These are phyloP conservation scores for Lepidium didymum DNA, from an alignment of 345 rosid genomes.

Conservation along the genomic window DNA sequence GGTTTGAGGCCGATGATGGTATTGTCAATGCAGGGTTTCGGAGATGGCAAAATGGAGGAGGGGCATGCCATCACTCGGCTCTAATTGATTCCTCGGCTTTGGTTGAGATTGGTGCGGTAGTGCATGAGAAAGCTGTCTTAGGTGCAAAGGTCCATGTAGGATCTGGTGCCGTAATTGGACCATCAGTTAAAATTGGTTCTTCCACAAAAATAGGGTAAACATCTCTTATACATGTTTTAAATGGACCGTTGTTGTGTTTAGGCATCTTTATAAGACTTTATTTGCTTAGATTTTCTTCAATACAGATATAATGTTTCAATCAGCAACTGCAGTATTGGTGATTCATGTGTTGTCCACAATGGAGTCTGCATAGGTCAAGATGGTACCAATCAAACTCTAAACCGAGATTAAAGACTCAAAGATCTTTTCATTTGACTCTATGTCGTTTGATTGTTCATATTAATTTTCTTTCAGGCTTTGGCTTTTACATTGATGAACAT, in stretches of 20 bases:
- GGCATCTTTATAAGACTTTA: background rate
- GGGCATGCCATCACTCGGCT: constrained; percentile 50
- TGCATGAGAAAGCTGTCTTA: constrained; percentile 45
- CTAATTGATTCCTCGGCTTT: constrained; percentile 42
- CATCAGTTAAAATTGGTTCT: constrained; percentile 42
- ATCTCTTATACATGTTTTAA: background rate
- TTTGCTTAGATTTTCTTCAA: background rate
- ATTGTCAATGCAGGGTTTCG: constrained; percentile 23
- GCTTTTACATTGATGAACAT: constrained; percentile 60
- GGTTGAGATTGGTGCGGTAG: constrained; percentile 53
- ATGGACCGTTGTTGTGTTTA: background rate
- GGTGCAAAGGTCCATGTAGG: constrained; percentile 52
- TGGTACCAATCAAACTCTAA: constrained; percentile 30
- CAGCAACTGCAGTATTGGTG: constrained; percentile 55
- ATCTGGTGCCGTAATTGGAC: constrained; percentile 64
- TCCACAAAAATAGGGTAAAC: constrained; percentile 49
- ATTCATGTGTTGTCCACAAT: constrained; percentile 58
- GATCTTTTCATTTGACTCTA: background rate
- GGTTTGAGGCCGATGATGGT: constrained; percentile 21
- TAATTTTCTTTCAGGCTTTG: constrained; percentile 44
- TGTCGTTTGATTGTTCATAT: background rate
- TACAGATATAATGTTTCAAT: constrained; percentile 60
- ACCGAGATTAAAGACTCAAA: background rate
- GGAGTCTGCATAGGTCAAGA: constrained; percentile 92
- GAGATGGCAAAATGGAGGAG: constrained; percentile 61